Evolutionary conservation across 805 yeast genomes (phyloP), one percentile per base, ranked within the genome.

Genomic region (Kluyveromyces starmeri): DNA sequence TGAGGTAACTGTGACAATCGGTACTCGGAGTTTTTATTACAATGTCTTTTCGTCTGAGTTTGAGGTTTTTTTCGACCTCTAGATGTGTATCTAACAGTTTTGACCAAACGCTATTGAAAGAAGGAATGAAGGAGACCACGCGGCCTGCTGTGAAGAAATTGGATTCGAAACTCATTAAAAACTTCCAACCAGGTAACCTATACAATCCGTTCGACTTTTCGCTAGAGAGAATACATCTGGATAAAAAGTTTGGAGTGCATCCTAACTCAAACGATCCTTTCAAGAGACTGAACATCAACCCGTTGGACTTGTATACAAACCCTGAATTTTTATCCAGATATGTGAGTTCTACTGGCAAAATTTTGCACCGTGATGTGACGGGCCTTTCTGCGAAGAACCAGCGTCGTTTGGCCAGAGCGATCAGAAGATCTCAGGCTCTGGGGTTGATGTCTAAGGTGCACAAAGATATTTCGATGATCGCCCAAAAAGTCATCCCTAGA

Each of bases 171-270:
- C 65, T 71, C 39, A 57, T 68, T 22, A 68, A 63, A 48, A 67
- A 58, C 37, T 75, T 79, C 51, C 61, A 55, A 11, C 59, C 60
- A 4, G 74, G 73, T 31, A 60, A 70, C 4, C 70, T 74, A 0
- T 85, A 85, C 52, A 89, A 82, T 46, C 92, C 95, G 34, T 79
- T 78, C 58, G 94, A 83, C 55, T 83, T 84, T 47, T 71, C 83
- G 20, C 57, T 74, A 48, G 73, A 78, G 29, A 73, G 70, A 45
- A 48, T 73, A 24, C 64, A 68, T 40, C 69, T 74, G 45, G 77
- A 73, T 30, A 64, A 55, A 42, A 68, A 64, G 42, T 35, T 43
- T 24, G 48, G 48, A 22, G 19, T 45, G 45, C 49, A 34, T 34
- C 36, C 37, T 20, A 42, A 43, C 28, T 50, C 38, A 35, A 51